Evolutionary conservation across 441 rosid genomes (phyloP).

Genomic region (Eruca vesicaria): DNA sequence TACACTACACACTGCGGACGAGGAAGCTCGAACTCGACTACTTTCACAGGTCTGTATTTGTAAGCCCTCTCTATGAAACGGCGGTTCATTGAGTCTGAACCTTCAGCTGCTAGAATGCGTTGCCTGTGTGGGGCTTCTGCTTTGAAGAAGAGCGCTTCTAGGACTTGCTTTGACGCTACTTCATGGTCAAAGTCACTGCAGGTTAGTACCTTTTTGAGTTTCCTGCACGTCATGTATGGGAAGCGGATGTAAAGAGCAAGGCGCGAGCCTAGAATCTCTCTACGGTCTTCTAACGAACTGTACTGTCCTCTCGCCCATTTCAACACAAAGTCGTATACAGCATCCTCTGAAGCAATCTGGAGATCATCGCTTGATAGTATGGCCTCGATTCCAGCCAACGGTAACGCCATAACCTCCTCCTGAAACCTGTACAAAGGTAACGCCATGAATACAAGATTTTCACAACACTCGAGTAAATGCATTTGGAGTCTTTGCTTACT

Average conservation of each 20-base stretch:
- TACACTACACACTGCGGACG: conserved; percentile 72
- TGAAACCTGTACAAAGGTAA: conserved; percentile 42
- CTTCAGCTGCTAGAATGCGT: conserved; percentile 53
- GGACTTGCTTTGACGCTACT: conserved; percentile 54
- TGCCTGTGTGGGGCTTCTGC: conserved; percentile 70
- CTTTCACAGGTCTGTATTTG: conserved; percentile 78
- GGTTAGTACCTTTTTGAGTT: conserved; percentile 59
- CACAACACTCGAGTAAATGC: not conserved
- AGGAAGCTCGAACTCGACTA: conserved; percentile 75
- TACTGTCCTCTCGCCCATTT: conserved; percentile 59
- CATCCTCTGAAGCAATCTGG: conserved; percentile 65
- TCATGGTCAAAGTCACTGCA: conserved; percentile 66
- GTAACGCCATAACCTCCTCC: conserved; percentile 62
- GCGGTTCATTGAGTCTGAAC: conserved; percentile 38
- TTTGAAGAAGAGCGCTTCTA: conserved; percentile 68
- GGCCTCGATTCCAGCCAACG: conserved; percentile 65
- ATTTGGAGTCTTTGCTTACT: conserved; percentile 48
- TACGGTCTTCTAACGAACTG: conserved; percentile 48
- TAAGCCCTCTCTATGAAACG: conserved; percentile 70
- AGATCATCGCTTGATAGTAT: conserved; percentile 63
- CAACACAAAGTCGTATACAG: conserved; percentile 57
- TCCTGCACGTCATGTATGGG: conserved; percentile 66
- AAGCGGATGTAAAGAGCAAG: conserved; percentile 60
- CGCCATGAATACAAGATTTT: conserved; percentile 7
- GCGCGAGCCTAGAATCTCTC: conserved; percentile 60